These are phyloP conservation scores for Trichoderma orchidacearum DNA, from an alignment of 495 filamentous ascomycete genomes.

Conservation along the genomic window DNA sequence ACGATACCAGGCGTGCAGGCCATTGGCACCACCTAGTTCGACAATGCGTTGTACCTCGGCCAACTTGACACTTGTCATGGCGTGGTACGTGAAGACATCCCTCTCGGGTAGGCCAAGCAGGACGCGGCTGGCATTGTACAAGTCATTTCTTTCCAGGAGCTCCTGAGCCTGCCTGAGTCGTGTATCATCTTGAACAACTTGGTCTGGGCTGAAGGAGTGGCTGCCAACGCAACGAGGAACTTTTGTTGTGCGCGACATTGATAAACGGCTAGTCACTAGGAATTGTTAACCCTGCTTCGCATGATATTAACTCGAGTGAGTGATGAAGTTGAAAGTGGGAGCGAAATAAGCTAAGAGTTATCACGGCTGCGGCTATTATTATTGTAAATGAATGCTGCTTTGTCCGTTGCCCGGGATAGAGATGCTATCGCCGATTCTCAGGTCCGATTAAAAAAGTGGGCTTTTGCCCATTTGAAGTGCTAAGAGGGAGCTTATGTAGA, in stretches of 20 bases:
- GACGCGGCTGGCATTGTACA: slow-evolving; percentile 31
- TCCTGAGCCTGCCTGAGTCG: slow-evolving; percentile 8
- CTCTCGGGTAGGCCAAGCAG: slow-evolving; percentile 33
- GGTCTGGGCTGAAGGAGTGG: slow-evolving; percentile 2
- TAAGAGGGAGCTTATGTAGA: too few relatives aligned
- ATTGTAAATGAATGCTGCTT: background rate
- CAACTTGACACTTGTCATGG: slow-evolving; percentile 34
- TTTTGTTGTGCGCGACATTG: background rate
- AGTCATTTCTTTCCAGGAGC: slow-evolving; percentile 24
- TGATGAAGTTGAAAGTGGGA: too few relatives aligned
- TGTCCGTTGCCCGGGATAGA: too few relatives aligned
- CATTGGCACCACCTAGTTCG: slow-evolving; percentile 25
- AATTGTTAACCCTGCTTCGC: too few relatives aligned
- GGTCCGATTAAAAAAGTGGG: too few relatives aligned
- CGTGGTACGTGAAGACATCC: slow-evolving; percentile 46
- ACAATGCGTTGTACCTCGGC: slow-evolving; percentile 39
- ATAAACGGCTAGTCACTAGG: too few relatives aligned
- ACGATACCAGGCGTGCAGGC: slow-evolving; percentile 30
- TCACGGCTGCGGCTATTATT: too few relatives aligned
- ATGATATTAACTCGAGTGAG: too few relatives aligned
- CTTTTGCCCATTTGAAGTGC: too few relatives aligned
- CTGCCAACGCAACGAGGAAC: slow-evolving; percentile 3
- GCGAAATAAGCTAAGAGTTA: too few relatives aligned
- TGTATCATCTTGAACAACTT: background rate
- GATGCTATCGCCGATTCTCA: too few relatives aligned